These are phyloP conservation scores for Mortierella sp. DNA, from an alignment of 371 early-diverging fungal genomes.

Conservation along the genomic window DNA sequence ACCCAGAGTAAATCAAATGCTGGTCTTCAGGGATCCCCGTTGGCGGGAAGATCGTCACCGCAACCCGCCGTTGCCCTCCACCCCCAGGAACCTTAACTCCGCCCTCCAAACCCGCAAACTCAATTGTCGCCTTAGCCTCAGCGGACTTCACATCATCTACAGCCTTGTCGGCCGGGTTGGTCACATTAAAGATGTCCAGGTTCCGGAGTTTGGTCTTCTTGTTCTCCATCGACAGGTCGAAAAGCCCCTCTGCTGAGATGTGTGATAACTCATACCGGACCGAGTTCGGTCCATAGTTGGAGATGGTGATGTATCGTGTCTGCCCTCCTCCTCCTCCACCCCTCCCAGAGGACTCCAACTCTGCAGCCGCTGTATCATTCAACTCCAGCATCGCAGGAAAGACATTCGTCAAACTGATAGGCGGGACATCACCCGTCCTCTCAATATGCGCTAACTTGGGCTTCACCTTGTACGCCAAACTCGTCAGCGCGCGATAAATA, in stretches of 20 bases:
- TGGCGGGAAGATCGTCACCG: slow-evolving; percentile 29
- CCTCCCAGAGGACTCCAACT: background rate
- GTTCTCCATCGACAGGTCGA: slow-evolving; percentile 38
- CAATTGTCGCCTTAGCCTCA: slow-evolving; percentile 12
- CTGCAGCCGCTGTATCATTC: slow-evolving; percentile 30
- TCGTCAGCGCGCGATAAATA: slow-evolving; percentile 26
- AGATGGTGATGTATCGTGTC: slow-evolving; percentile 27
- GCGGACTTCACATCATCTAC: slow-evolving; percentile 20
- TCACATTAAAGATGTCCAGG: slow-evolving; percentile 14
- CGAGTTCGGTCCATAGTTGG: slow-evolving; percentile 24
- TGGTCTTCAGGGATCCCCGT: slow-evolving; percentile 5
- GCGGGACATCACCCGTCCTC: background rate
- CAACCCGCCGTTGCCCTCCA: slow-evolving; percentile 17
- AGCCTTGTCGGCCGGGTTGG: slow-evolving; percentile 1
- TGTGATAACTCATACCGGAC: slow-evolving; percentile 35
- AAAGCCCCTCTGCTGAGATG: slow-evolving; percentile 33
- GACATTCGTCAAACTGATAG: slow-evolving; percentile 25
- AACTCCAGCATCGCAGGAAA: slow-evolving; percentile 32
- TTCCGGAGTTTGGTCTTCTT: slow-evolving; percentile 23
- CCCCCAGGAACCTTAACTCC: background rate
- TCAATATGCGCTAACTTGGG: background rate
- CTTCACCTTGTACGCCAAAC: slow-evolving; percentile 15
- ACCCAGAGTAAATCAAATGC: slow-evolving; percentile 55
- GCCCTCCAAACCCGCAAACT: background rate
- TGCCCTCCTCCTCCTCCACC: background rate